A percentile compares a stretch with the other conserved stretches of the same genome.
These are phyloP conservation scores for Colletotrichum gigasporum DNA, from an alignment of 2,329 filamentous ascomycete genomes.

Conservation along the genomic window DNA sequence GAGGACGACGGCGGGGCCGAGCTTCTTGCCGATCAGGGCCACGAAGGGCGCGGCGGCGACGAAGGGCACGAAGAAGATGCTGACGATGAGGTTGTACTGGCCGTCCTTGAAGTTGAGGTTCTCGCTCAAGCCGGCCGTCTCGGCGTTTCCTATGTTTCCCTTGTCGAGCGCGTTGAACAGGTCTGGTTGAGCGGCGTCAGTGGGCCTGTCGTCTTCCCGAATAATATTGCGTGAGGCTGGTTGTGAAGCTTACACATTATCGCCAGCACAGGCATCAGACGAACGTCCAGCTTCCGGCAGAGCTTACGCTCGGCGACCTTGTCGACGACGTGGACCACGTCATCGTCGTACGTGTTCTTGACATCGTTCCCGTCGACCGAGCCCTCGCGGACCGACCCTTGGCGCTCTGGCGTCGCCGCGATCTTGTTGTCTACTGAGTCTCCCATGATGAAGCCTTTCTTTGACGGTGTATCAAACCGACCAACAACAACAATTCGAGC, in stretches of 20 bases:
- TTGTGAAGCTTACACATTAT: slow-evolving; percentile 54
- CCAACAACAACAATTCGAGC: no score
- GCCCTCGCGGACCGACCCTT: slow-evolving; percentile 7
- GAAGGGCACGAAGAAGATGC: slow-evolving; percentile 81
- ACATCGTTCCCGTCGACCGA: not conserved
- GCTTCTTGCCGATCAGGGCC: slow-evolving; percentile 75
- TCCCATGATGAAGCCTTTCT: not conserved
- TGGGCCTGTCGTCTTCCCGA: not conserved
- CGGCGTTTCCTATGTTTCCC: slow-evolving; percentile 51
- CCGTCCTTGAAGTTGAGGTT: slow-evolving; percentile 50
- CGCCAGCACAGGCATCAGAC: slow-evolving; percentile 62
- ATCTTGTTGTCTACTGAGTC: slow-evolving; percentile 8
- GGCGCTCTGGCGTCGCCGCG: not conserved
- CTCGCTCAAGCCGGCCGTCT: slow-evolving; percentile 42
- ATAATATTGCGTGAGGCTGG: not conserved
- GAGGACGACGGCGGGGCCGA: slow-evolving; percentile 72
- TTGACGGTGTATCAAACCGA: no score
- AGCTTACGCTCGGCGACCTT: slow-evolving; percentile 59
- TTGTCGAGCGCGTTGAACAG: slow-evolving; percentile 59
- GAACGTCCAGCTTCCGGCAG: slow-evolving; percentile 64
- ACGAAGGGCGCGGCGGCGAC: slow-evolving; percentile 68
- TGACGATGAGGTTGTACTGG: slow-evolving; percentile 77
- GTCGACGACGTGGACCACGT: slow-evolving; percentile 41
- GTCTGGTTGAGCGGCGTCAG: slow-evolving; percentile 38
- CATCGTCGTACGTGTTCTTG: slow-evolving; percentile 31